phyloP scores from a whole-genome alignment of 2,329 filamentous ascomycete genomes.

The Fusarium compactum region DNA sequence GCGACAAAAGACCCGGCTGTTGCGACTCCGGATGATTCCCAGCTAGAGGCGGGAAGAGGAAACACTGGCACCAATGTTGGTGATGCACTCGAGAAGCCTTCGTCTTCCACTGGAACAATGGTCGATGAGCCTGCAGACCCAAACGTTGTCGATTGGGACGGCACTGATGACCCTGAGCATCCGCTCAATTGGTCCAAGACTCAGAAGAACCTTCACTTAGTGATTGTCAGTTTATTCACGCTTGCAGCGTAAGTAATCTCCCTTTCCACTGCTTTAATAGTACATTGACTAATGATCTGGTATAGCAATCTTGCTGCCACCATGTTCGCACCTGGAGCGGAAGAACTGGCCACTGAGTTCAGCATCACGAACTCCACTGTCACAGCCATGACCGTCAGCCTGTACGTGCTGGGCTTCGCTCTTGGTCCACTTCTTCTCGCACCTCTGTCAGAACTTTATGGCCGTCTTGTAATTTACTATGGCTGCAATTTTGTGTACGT shows the following conservation, averaged over 20 bases:
- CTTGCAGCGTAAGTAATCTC: conserved; percentile 24
- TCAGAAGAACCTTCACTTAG: conserved; percentile 57
- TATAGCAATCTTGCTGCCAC: conserved; percentile 37
- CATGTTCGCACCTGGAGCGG: conserved; percentile 42
- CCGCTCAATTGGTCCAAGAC: conserved; percentile 73
- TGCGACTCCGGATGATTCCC: neutral
- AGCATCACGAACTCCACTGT: conserved; percentile 17
- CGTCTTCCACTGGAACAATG: neutral
- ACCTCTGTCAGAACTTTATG: conserved; percentile 36
- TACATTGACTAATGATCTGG: neutral
- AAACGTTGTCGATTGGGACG: conserved; percentile 70
- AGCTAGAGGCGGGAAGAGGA: neutral
- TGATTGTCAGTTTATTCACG: conserved; percentile 61
- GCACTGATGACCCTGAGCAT: conserved; percentile 66
- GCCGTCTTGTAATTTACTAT: conserved; percentile 31
- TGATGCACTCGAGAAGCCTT: conserved; percentile 1
- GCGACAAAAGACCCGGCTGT: neutral
- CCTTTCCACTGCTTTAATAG: neutral
- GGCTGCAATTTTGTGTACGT: conserved; percentile 19
- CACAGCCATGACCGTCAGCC: conserved; percentile 28
- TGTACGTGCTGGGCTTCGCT: conserved; percentile 34
- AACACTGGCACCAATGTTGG: rapidly evolving
- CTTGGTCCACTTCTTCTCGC: conserved; percentile 36
- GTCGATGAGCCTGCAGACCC: neutral
- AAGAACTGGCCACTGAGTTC: conserved; percentile 28